Base-by-base conservation (phyloP, 306 rosid genomes). In the Crotalaria pallida region DNA sequence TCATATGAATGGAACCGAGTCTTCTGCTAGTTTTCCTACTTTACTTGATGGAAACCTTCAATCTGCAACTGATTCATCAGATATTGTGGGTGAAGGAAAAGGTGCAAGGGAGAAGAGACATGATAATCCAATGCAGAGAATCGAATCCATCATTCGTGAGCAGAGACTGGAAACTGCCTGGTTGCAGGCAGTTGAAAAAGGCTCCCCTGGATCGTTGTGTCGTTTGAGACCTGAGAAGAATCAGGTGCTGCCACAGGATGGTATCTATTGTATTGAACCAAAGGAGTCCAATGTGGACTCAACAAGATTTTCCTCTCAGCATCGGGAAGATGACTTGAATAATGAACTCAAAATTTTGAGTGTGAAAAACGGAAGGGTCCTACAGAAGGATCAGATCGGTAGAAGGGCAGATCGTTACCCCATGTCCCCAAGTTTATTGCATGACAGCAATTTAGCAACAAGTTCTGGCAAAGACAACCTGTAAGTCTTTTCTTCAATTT, bases 151-250 rank as follows among this genome's bases (percentile, higher is more conserved):
- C 77, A 87, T 94, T 65, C 96, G 90, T 1, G 99, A 94, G 73
- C 96, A 94, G 74, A 87, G 91, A 81, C 82, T 94, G 74, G 99
- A 94, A 84, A 94, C 91, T 62, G 99, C 99, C 3, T 94, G 97
- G 99, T 77, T 91, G 67, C 97, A 88, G 82, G 88, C 91, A 7
- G 89, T 80, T 52, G 99, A 87, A 72, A 94, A 87, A 72, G 96
- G 99, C 66, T 91, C 97, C 36, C 96, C 97, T 11, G 91, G 96
- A 76, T 84, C 96, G 1, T 58, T 94, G 88, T 87, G 67, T 84
- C 86, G 85, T 64, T 70, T 82, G 79, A 91, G 88, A 81, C 97
- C 96, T 0, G 99, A 88, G 84, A 89, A 90, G 85, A 91, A 94
- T 84, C 99, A 91, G 80, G 92, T 94, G 60, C 83, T 94, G 67